A percentile compares a stretch with the other conserved stretches of the same genome.
phyloP scores from a whole-genome alignment of 176 grass and related monocot genomes.

The Bromus sterilis region DNA sequence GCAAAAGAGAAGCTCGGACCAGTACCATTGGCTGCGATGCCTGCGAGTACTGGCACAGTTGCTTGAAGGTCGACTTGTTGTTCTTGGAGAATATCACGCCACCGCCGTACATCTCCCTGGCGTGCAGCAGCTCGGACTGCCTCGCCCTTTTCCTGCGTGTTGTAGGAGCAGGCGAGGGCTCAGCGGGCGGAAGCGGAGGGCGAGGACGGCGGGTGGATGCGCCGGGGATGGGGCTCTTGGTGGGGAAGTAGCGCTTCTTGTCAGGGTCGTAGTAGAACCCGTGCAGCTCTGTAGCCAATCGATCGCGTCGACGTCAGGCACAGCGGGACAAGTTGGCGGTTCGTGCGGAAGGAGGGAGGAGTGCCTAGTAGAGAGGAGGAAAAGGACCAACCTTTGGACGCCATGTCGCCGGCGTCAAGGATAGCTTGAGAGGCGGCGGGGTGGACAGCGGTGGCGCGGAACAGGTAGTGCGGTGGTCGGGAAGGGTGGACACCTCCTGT shows the following conservation, averaged over 20 bases:
- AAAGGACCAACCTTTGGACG: slow-evolving; percentile 27
- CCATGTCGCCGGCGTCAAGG: slow-evolving; percentile 29
- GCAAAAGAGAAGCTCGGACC: background rate
- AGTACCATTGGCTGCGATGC: slow-evolving; percentile 46
- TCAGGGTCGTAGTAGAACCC: slow-evolving; percentile 70
- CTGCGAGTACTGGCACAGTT: slow-evolving; percentile 48
- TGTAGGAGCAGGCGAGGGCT: background rate
- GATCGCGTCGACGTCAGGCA: background rate
- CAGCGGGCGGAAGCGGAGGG: background rate
- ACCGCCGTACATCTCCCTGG: slow-evolving; percentile 58
- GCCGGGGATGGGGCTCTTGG: slow-evolving; percentile 55
- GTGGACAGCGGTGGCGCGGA: background rate
- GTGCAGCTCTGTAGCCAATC: slow-evolving; percentile 42
- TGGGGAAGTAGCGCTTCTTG: slow-evolving; percentile 87
- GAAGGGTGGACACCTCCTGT: background rate
- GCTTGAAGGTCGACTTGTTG: slow-evolving; percentile 36
- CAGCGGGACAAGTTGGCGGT: background rate
- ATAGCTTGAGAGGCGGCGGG: background rate
- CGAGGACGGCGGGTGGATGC: slow-evolving; percentile 21
- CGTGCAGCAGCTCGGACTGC: slow-evolving; percentile 35
- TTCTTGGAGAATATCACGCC: slow-evolving; percentile 34
- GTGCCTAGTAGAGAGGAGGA: background rate
- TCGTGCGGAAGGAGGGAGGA: background rate
- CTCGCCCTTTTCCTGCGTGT: slow-evolving; percentile 35
- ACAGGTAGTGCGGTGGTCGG: background rate